Base-by-base conservation (phyloP, 495 filamentous ascomycete species). In the Aspergillus hancockii region DNA sequence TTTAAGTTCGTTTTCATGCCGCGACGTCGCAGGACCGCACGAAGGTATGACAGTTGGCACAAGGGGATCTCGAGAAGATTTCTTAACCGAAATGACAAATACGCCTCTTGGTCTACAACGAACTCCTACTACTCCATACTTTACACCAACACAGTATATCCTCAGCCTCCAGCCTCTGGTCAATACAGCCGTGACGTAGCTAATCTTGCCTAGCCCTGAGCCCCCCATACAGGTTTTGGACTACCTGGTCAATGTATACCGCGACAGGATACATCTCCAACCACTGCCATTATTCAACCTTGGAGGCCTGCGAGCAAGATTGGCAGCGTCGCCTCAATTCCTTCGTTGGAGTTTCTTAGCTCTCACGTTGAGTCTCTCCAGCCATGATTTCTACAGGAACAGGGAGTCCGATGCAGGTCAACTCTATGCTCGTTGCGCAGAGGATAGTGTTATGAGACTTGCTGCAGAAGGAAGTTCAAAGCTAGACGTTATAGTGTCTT, bases 321-420 rank as follows among this genome's bases (percentile, higher is more conserved):
- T 51, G 21, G 4, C 23, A 5, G 12, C 23, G 0, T 45, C 46
- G 5, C 49, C 55, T 1, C 50, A 49, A 5, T 62, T 41, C 25
- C 36, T 62, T 4, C 43, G 49, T 21, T 31, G 32, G 4, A 54
- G 41, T 31, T 62, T 62, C 30, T 30, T 62, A 13, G 55, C 55
- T 2, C 25, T 51, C 14, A 55, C 54, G 0, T 8, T 62, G 23
- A 4, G 30, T 8, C 57, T 62, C 41, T 36, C 45, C 0, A 40
- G 36, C 5, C 60, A 54, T 43, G n/a, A 28, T 0, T 62, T 58
- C 32, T 57, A 41, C 18, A 19, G 49, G 0, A 22, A 2, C 9
- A 19, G 36, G 1, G 47, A 58, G 16, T 6, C 14, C 0, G 36
- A 57, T 1, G 60, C 60, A 1, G 50, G 54, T 4, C 49, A 62